Base-by-base conservation (phyloP, 1,284 basidiomycete species). In the Neotropicomus parvogracilis region DNA sequence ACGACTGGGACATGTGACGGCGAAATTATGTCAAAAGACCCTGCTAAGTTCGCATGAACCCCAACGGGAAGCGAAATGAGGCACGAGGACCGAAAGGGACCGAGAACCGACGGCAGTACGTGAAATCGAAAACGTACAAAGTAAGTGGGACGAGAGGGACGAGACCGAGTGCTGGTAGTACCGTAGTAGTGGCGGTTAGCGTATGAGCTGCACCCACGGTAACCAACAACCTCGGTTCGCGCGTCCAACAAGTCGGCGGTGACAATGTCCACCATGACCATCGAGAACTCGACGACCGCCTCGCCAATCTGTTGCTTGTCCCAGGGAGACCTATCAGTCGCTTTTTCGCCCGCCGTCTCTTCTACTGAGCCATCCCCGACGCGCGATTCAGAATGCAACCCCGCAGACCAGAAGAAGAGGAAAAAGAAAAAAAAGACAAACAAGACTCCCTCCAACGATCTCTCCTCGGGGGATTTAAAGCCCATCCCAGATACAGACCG, bases 361-460 rank as follows among this genome's bases (percentile, higher is more conserved):
- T 47, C 55, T 11, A 33, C 44, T 5, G 50, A 54, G 26, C 16
- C 16, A 14, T 59, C 62, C 5, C 51, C 55, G 0, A 43, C 53
- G 10, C 27, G 34, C 52, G 56, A 59, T n/a, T n/a, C n/a, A n/a
- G n/a, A n/a, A 21, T 31, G 19, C 33, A 27, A 17, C 21, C 46
- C 44, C 10, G 17, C 53, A 24, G 52, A 57, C 34, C 69, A 73
- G 58, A 86, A 85, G 71, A 88, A 86, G 70, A 84, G 35, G 37
- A 59, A 83, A 67, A 85, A 85, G 70, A 88, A 85, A 67, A 85
- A 83, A 68, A 83, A 80, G 59, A 47, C 75, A 13, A 82, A 78
- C 70, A 83, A 81, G 66, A 59, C 54, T 27, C 63, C 60, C 49
- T 47, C 55, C 26, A 66, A 58, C 21, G 58, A 60, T 4, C 0